These are phyloP conservation scores for Colletotrichum sp. DNA, from an alignment of 2,329 filamentous ascomycete species.

Conservation along the genomic window DNA sequence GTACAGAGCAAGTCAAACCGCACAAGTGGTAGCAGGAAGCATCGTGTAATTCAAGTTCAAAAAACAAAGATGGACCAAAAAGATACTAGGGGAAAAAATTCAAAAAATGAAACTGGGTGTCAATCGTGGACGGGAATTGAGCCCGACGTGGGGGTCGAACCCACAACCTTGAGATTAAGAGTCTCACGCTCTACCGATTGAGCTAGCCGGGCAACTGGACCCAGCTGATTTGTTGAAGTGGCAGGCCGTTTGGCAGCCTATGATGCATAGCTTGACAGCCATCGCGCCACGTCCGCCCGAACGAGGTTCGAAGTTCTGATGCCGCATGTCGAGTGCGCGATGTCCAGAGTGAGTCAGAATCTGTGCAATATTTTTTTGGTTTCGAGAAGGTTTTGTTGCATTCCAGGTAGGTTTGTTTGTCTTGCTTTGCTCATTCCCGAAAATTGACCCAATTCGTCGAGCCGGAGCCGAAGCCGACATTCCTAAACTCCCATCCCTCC, in stretches of 20 bases:
- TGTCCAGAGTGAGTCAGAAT: neutral
- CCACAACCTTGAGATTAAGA: conserved; percentile 49
- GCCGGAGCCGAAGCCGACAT: neutral
- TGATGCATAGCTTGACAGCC: neutral
- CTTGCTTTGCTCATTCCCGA: neutral
- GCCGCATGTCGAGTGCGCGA: neutral
- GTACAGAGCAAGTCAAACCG: neutral
- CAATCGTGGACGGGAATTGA: conserved; percentile 16
- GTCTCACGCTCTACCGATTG: conserved; percentile 78
- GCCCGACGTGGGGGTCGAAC: conserved; percentile 30
- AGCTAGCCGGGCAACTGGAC: conserved; percentile 51
- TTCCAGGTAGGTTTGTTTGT: neutral
- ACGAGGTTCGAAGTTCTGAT: neutral
- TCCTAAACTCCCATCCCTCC: neutral
- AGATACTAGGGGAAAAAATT: neutral
- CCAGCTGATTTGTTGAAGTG: neutral
- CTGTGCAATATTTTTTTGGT: neutral
- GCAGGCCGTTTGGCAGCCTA: rapidly evolving
- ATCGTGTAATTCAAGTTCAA: neutral
- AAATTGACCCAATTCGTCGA: neutral
- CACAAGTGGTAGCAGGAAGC: neutral
- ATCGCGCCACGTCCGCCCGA: neutral
- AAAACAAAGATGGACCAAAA: neutral
- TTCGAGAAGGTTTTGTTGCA: neutral
- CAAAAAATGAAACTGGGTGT: neutral